Conservation (phyloP, 1,139 yeast genomes). For the Blastobotrys proliferans region DNA sequence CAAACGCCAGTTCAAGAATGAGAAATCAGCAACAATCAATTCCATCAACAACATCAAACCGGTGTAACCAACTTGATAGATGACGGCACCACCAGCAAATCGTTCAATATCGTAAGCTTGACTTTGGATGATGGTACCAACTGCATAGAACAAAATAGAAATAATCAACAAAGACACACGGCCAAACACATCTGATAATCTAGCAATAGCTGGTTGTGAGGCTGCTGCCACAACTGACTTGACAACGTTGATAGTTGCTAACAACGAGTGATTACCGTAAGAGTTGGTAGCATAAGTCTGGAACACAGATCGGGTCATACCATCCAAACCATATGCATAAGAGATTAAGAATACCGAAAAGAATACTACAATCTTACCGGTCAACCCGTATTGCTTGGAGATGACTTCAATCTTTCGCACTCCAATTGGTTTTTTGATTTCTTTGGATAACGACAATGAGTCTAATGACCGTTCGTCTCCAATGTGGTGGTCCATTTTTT, state of each 20-base stretch:
- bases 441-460: too few species aligned
- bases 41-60: constrained; percentile 57
- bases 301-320: constrained; percentile 47
- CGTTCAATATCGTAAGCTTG: constrained; percentile 61
- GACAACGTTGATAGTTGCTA: constrained; percentile 62
- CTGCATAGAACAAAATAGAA: constrained; percentile 55
- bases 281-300: constrained; percentile 55
- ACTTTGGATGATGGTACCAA: constrained; percentile 69
- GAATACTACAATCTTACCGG: constrained; percentile 41
- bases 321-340: constrained; percentile 66
- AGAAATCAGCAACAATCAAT: constrained; percentile 60
- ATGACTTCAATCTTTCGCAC: constrained; percentile 37
- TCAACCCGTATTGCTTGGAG: constrained; percentile 32
- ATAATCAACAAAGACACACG: constrained; percentile 54
- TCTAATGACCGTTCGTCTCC: too few species aligned
- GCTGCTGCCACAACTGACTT: constrained; percentile 67
- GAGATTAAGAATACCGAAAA: constrained; percentile 55
- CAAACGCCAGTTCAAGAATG: constrained; percentile 68
- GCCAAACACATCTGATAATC: constrained; percentile 68
- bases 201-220: constrained; percentile 64
- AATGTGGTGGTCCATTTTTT: too few species aligned
- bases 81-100: constrained; percentile 69
- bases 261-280: constrained; percentile 54
- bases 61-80: constrained; percentile 67
- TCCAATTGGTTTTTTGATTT: constrained; percentile 25